Percentiles rank a stretch among this genome's conserved stretches.
phyloP scores from a whole-genome alignment of 352 stramenopile genomes.

The Phytopythium mirpurense region DNA sequence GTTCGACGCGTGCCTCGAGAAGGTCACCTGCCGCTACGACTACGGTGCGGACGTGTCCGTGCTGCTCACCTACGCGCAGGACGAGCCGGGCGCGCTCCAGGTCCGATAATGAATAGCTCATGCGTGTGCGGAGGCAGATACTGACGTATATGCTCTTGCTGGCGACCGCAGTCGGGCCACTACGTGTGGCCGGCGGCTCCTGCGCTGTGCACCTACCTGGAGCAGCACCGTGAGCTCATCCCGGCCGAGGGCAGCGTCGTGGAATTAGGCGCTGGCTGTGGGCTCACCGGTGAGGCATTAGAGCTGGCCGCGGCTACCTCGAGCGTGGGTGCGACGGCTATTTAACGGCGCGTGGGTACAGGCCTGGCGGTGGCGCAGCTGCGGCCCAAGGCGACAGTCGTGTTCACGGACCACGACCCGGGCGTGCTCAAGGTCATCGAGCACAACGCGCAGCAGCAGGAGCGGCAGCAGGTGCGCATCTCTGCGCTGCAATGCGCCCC shows the following conservation, averaged over 20 bases:
- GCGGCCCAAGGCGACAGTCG: slow-evolving; percentile 44
- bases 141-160: neutral
- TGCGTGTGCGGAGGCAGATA: no score
- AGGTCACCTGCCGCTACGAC: slow-evolving; percentile 56
- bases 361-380: slow-evolving; percentile 59
- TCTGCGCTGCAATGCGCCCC: neutral
- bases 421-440: slow-evolving; percentile 80
- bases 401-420: slow-evolving; percentile 79
- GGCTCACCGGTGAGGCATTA: slow-evolving; percentile 31
- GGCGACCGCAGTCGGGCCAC: slow-evolving; percentile 32
- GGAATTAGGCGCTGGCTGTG: slow-evolving; percentile 64
- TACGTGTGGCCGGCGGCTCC: slow-evolving; percentile 69
- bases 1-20: slow-evolving; percentile 61
- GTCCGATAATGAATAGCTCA: no score
- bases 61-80: slow-evolving; percentile 65
- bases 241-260: slow-evolving; percentile 46
- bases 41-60: slow-evolving; percentile 61
- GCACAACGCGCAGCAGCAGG: slow-evolving; percentile 60
- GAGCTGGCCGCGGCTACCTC: no score
- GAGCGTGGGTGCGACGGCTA: neutral
- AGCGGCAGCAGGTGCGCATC: slow-evolving; percentile 14
- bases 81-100: slow-evolving; percentile 43
- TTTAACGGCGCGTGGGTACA: neutral
- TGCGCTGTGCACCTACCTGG: slow-evolving; percentile 61
- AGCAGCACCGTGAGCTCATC: slow-evolving; percentile 36